These are phyloP conservation scores for Fusarium redolens DNA, from an alignment of 2,329 filamentous ascomycete genomes.

Conservation along the genomic window DNA sequence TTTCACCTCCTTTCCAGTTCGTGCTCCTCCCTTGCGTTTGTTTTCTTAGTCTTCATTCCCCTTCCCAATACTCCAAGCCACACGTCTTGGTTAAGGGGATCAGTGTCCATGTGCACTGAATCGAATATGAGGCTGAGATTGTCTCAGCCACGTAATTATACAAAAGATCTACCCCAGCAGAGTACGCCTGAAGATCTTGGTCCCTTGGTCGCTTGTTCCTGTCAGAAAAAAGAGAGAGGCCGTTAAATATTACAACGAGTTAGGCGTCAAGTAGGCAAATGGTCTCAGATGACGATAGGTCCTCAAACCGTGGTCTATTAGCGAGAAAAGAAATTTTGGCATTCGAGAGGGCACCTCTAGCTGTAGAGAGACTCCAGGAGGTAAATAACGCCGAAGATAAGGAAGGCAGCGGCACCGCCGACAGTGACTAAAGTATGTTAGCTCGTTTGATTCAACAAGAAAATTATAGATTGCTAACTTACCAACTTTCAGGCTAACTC, in stretches of 20 bases:
- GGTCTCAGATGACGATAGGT: conserved; percentile 15
- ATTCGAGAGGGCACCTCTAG: conserved; percentile 44
- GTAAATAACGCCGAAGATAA: conserved; percentile 93
- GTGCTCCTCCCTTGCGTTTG: conserved; percentile 19
- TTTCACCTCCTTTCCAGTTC: not conserved
- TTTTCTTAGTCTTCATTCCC: conserved; percentile 1
- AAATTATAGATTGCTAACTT: conserved; percentile 59
- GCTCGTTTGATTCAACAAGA: not conserved
- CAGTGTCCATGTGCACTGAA: conserved; percentile 16
- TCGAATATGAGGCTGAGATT: conserved; percentile 17
- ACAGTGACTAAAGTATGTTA: conserved; percentile 76
- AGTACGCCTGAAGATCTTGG: not conserved
- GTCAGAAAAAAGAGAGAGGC: conserved; percentile 8
- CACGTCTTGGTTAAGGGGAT: not conserved
- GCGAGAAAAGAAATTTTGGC: conserved; percentile 14
- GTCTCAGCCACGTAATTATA: conserved; percentile 31
- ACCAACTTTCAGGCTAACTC: conserved; percentile 96
- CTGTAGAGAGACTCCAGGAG: conserved; percentile 80
- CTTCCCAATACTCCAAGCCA: not conserved
- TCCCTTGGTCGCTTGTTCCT: conserved; percentile 5
- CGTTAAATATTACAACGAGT: conserved; percentile 41
- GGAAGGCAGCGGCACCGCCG: conserved; percentile 89
- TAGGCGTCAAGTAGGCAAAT: conserved; percentile 33
- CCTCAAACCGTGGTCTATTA: conserved; percentile 22
- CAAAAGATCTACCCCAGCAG: conserved; percentile 20